A percentile compares a stretch with the other conserved stretches of the same genome.
phyloP scores from a whole-genome alignment of 2,329 filamentous ascomycete species.

The Colletotrichum salicis region DNA sequence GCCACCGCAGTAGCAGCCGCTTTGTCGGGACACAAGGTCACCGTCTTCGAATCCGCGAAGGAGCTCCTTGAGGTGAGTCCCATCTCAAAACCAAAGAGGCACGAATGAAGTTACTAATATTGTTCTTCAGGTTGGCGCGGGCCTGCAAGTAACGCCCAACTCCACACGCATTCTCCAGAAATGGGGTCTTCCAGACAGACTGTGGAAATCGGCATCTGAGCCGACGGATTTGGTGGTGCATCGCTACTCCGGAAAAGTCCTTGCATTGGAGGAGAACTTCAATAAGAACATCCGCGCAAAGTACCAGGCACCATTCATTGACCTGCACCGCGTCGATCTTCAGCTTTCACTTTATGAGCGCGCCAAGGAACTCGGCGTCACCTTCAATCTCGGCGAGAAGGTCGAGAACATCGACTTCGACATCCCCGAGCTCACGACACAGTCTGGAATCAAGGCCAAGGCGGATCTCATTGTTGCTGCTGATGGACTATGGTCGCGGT shows the following conservation, averaged over 20 bases:
- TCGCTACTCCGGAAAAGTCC: slow-evolving; percentile 60
- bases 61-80: slow-evolving; percentile 51
- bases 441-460: slow-evolving; percentile 48
- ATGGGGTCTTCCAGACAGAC: slow-evolving; percentile 59
- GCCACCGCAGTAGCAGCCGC: slow-evolving; percentile 50
- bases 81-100: background rate
- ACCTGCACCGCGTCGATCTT: slow-evolving; percentile 71
- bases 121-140: slow-evolving; percentile 57
- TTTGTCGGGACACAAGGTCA: slow-evolving; percentile 52
- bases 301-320: slow-evolving; percentile 67
- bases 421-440: slow-evolving; percentile 51
- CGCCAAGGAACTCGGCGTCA: slow-evolving; percentile 64
- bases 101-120: slow-evolving; percentile 17
- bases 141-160: slow-evolving; percentile 64
- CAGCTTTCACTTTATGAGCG: slow-evolving; percentile 63
- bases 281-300: slow-evolving; percentile 61
- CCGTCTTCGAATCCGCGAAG: slow-evolving; percentile 53
- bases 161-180: slow-evolving; percentile 59
- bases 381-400: slow-evolving; percentile 58
- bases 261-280: slow-evolving; percentile 64
- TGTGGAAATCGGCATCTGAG: slow-evolving; percentile 51
- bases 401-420: slow-evolving; percentile 61
- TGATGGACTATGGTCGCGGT: slow-evolving; percentile 72
- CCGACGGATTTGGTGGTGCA: slow-evolving; percentile 62
- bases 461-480: slow-evolving; percentile 71